phyloP scores from a whole-genome alignment of 2,329 filamentous ascomycete species.

The Lachnellula willkommii region DNA sequence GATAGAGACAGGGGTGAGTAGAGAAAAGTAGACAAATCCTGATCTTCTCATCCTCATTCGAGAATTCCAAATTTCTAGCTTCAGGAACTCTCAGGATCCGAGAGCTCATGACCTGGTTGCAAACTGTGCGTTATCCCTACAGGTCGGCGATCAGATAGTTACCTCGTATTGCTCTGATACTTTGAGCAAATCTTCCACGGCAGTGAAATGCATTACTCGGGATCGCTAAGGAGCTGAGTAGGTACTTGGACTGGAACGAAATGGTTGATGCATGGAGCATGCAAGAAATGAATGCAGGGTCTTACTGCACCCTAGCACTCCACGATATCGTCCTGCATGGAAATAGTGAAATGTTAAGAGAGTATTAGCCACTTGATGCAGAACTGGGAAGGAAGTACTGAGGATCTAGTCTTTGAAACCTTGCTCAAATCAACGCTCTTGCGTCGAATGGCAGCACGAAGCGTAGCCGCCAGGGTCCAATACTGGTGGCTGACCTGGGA shows the following conservation, averaged over 20 bases:
- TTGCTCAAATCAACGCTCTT: not conserved
- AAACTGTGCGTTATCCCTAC: not conserved
- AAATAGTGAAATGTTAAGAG: not conserved
- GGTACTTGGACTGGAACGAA: no score
- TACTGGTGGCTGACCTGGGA: no score
- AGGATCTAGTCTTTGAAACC: not conserved
- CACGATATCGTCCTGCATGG: no score
- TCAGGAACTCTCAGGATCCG: not conserved
- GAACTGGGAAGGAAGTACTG: not conserved
- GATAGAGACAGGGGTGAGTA: not conserved
- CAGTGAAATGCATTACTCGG: no score
- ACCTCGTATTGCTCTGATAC: not conserved
- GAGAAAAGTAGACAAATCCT: not conserved
- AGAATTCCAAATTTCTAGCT: not conserved
- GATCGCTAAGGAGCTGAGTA: not conserved
- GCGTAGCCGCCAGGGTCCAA: no score
- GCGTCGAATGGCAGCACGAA: not conserved
- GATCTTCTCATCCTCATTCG: not conserved
- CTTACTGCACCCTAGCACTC: not conserved
- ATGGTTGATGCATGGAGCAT: not conserved
- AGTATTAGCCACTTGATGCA: not conserved
- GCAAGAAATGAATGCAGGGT: not conserved
- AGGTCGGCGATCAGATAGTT: not conserved
- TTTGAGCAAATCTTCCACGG: not conserved
- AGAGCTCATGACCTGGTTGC: not conserved